Base-by-base conservation (phyloP, 768 basidiomycete species). In the Leccinellum albellum region DNA sequence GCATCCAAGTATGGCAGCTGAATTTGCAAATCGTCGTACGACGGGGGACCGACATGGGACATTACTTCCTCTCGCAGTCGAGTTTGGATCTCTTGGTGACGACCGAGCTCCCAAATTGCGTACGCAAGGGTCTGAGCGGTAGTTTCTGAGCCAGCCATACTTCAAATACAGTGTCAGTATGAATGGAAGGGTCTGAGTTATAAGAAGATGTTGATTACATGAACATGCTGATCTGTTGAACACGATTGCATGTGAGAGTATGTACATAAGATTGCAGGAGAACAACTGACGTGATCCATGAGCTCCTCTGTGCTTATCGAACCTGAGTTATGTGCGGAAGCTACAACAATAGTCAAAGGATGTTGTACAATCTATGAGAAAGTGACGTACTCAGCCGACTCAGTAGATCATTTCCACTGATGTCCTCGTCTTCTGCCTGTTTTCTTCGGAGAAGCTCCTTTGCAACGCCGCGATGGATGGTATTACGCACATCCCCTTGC, bases 401-500 rank as follows among this genome's bases (percentile, higher is more conserved):
- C 33, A 57, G 23, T 6, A 57, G 10, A 57, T 57, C 56, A 20
- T 57, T 54, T 8, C 28, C 46, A 8, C 29, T 57, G 20, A 12
- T 5, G 10, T 6, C 28, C n/a, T 37, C 45, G n/a, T 50, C 46
- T 1, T 46, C 17, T 9, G 12, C 21, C 21, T 40, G 33, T 28
- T 50, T 50, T 26, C 55, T 42, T 21, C 66, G 59, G n/a, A 61
- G 35, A 13, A 61, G 42, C 26, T 61, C 60, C 23, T 51, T 47
- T 17, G 60, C 60, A 35, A 61, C 10, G 0, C 60, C 60, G 21
- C 37, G 14, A 10, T 61, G 59, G 31, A 61, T 61, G 14, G 59
- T 61, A 17, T 58, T 48, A 29, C 59, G 59, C 23, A 61, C 59
- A n/a, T 59, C 52, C 44, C 51, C 58, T 54, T 61, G 59, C 6